phyloP scores from a whole-genome alignment of 257 asterid species.

The Nicotiana paniculata region DNA sequence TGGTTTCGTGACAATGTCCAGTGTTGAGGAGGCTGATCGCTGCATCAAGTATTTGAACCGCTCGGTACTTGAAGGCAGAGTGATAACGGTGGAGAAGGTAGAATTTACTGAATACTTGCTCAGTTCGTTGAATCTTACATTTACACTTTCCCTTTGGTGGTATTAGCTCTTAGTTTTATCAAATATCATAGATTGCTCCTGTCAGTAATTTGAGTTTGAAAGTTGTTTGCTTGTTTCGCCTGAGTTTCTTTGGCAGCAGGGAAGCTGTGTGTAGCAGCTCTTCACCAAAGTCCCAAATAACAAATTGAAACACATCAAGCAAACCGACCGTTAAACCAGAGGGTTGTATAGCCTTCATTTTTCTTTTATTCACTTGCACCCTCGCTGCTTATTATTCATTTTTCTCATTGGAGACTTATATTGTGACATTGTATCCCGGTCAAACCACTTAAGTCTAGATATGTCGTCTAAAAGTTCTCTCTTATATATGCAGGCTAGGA shows the following conservation, averaged over 20 bases:
- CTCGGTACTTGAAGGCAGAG: conserved; percentile 83
- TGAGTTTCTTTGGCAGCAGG: conserved; percentile 81
- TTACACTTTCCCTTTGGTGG: background rate
- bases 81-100: conserved; percentile 94
- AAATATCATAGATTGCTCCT: background rate
- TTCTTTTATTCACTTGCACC: conserved; percentile 19
- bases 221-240: conserved; percentile 32
- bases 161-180: background rate
- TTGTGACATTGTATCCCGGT: background rate
- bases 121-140: background rate
- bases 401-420: background rate
- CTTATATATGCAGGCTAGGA: conserved; percentile 54
- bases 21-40: conserved; percentile 55
- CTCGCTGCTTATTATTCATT: background rate
- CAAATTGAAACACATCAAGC: conserved; percentile 66
- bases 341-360: conserved; percentile 97
- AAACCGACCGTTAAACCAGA: conserved; percentile 53
- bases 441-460: background rate
- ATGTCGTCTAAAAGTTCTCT: background rate
- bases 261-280: conserved; percentile 98
- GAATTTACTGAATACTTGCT: background rate
- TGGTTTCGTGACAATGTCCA: conserved; percentile 83
- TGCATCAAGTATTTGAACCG: conserved; percentile 79
- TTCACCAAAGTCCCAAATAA: conserved; percentile 64
- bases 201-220: conserved; percentile 21